These are phyloP conservation scores for Chalciporus sp. DNA, from an alignment of 1,284 basidiomycete species.

Conservation along the genomic window DNA sequence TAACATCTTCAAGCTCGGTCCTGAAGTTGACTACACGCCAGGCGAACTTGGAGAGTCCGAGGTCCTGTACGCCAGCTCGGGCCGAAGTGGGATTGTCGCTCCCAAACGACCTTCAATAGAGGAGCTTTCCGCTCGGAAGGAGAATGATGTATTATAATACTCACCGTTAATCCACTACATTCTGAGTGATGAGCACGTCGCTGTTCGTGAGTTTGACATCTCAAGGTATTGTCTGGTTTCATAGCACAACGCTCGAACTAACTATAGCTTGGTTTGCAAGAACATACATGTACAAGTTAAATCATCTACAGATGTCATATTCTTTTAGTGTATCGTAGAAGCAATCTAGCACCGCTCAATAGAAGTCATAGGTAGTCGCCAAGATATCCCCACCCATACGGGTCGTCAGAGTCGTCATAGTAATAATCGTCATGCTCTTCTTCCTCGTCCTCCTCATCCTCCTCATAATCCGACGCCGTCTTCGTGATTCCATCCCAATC, in stretches of 20 bases:
- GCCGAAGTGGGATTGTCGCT: slow-evolving; percentile 39
- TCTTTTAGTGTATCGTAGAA: not conserved
- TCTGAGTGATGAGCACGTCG: not conserved
- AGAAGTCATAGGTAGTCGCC: not conserved
- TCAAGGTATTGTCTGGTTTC: not conserved
- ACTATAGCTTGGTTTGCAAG: not conserved
- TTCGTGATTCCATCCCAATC: slow-evolving; percentile 25
- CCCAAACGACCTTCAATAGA: slow-evolving; percentile 32
- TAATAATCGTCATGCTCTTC: slow-evolving; percentile 4
- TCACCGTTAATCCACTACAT: slow-evolving; percentile 29
- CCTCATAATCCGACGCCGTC: not conserved
- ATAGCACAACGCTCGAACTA: not conserved
- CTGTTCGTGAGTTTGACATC: not conserved
- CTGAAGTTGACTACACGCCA: slow-evolving; percentile 50
- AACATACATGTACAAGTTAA: not conserved
- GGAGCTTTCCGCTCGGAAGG: slow-evolving; percentile 18
- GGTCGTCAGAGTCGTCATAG: not conserved
- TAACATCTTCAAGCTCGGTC: slow-evolving; percentile 28
- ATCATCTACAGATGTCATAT: not conserved
- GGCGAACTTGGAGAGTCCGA: slow-evolving; percentile 62
- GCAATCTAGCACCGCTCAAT: not conserved
- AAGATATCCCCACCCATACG: not conserved
- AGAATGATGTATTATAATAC: slow-evolving; percentile 31
- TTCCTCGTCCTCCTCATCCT: slow-evolving; percentile 1
- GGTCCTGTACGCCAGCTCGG: slow-evolving; percentile 68